These are phyloP conservation scores for Penicillium sp. DNA, from an alignment of 2,329 filamentous ascomycete genomes.

Conservation along the genomic window DNA sequence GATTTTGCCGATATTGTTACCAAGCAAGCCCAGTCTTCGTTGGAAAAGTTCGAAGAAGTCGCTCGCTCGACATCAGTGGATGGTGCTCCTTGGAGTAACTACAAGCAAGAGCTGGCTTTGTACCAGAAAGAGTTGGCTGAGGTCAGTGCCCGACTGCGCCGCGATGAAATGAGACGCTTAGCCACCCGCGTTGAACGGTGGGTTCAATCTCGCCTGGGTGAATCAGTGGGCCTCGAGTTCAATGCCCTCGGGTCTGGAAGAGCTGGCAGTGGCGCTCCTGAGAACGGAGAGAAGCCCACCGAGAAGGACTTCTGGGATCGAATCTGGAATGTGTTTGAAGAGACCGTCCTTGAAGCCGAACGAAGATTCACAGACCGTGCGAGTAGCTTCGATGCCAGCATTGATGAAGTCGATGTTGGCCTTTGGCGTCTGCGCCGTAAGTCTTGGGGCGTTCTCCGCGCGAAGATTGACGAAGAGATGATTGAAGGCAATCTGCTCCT, in stretches of 20 bases:
- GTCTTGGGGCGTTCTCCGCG: conserved; percentile 85
- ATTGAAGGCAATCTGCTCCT: conserved; percentile 95
- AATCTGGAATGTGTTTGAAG: conserved; percentile 82
- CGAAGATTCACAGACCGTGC: conserved; percentile 81
- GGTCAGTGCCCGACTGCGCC: conserved; percentile 77
- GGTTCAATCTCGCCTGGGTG: conserved; percentile 82
- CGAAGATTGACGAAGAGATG: conserved; percentile 93
- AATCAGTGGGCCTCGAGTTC: conserved; percentile 89
- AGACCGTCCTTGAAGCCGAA: conserved; percentile 82
- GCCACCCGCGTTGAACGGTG: conserved; percentile 89
- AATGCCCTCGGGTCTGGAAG: conserved; percentile 91
- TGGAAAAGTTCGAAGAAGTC: conserved; percentile 73
- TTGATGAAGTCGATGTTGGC: conserved; percentile 87
- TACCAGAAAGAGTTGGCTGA: conserved; percentile 91
- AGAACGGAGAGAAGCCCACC: conserved; percentile 68
- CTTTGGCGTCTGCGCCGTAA: conserved; percentile 90
- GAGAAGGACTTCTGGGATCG: conserved; percentile 95
- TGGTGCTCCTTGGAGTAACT: conserved; percentile 83
- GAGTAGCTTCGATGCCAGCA: conserved; percentile 87
- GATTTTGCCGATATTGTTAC: conserved; percentile 95
- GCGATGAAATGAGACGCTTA: conserved; percentile 93
- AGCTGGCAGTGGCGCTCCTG: conserved; percentile 76
- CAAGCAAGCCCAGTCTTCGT: conserved; percentile 72
- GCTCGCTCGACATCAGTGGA: conserved; percentile 73
- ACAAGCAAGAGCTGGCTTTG: conserved; percentile 72